Conservation (phyloP, 208 protist species). For the Trypanosoma conorhini region DNA sequence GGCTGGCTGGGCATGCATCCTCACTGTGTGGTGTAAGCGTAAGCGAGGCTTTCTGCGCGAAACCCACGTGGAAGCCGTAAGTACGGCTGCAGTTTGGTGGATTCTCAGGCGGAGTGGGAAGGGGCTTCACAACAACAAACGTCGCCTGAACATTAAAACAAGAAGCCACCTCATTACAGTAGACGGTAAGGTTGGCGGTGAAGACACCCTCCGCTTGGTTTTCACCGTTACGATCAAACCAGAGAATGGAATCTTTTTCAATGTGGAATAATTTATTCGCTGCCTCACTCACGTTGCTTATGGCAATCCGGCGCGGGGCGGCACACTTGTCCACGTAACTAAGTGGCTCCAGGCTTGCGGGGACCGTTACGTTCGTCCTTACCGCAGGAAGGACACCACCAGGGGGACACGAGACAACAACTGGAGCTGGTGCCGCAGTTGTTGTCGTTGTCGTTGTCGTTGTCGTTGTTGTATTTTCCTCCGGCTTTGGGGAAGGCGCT, state of each 20-base stretch:
- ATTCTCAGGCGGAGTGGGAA: slow-evolving; percentile 2
- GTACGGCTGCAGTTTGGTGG: slow-evolving; percentile 18
- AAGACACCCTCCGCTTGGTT: slow-evolving; percentile 44
- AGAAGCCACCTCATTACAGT: slow-evolving; percentile 35
- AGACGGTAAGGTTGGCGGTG: slow-evolving; percentile 37
- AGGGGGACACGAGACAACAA: slow-evolving; percentile 14
- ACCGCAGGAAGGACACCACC: slow-evolving; percentile 14
- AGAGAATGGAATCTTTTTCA: slow-evolving; percentile 18
- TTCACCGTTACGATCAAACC: slow-evolving; percentile 41
- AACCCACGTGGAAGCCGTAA: slow-evolving; percentile 27
- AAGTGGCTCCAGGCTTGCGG: slow-evolving; percentile 10
- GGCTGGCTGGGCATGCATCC: slow-evolving; percentile 29
- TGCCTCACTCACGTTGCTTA: background rate
- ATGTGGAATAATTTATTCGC: slow-evolving; percentile 27
- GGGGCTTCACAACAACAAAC: slow-evolving; percentile 19
- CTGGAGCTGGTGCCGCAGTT: slow-evolving; percentile 20
- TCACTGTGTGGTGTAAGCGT: slow-evolving; percentile 21
- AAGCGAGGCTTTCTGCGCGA: slow-evolving; percentile 19
- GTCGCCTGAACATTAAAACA: slow-evolving; percentile 43
- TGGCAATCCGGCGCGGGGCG: slow-evolving; percentile 9
- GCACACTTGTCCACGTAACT: slow-evolving; percentile 29
- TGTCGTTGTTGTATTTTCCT: slow-evolving; percentile 19
- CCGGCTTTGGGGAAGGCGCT: background rate
- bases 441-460: slow-evolving; percentile 22
- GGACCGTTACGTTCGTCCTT: background rate